A percentile compares a stretch with the other conserved stretches of the same genome.
phyloP scores from a whole-genome alignment of 371 early-diverging fungal genomes.

The Mucor sp. region DNA sequence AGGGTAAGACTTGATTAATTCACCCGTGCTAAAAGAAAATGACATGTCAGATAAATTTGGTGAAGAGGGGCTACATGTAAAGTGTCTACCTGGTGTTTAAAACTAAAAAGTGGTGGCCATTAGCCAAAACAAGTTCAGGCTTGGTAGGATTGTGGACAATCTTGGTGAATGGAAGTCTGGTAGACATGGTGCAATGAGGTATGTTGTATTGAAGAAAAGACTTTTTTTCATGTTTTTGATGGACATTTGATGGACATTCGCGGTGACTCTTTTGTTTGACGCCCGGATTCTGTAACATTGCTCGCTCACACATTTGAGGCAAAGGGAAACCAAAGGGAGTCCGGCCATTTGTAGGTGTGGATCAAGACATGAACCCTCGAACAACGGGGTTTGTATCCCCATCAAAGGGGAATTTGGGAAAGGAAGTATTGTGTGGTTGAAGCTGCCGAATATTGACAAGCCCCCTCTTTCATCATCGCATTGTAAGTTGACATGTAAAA shows the following conservation, averaged over 20 bases:
- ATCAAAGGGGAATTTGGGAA: background rate
- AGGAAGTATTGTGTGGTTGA: constrained; percentile 7
- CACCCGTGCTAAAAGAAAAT: constrained; percentile 37
- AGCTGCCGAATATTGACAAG: constrained; percentile 19
- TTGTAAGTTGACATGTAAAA: constrained; percentile 28
- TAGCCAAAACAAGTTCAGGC: constrained; percentile 58
- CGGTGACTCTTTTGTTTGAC: constrained; percentile 13
- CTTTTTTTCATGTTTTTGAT: background rate
- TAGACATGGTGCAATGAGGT: constrained; percentile 18
- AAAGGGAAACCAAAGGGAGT: background rate
- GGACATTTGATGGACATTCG: too few species aligned
- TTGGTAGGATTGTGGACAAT: constrained; percentile 53
- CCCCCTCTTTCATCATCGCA: constrained; percentile 38
- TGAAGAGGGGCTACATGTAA: background rate
- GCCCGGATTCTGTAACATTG: background rate
- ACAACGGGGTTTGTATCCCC: background rate
- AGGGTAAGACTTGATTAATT: constrained; percentile 38
- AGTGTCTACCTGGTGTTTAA: constrained; percentile 55
- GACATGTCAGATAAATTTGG: constrained; percentile 1
- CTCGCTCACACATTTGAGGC: background rate
- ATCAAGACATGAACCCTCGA: background rate
- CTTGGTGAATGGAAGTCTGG: constrained; percentile 57
- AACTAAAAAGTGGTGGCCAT: constrained; percentile 60
- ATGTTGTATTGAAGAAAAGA: background rate
- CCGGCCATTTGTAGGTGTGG: background rate